Evolutionary conservation across 768 basidiomycete species (phyloP).

Genomic region (Russula virescens): DNA sequence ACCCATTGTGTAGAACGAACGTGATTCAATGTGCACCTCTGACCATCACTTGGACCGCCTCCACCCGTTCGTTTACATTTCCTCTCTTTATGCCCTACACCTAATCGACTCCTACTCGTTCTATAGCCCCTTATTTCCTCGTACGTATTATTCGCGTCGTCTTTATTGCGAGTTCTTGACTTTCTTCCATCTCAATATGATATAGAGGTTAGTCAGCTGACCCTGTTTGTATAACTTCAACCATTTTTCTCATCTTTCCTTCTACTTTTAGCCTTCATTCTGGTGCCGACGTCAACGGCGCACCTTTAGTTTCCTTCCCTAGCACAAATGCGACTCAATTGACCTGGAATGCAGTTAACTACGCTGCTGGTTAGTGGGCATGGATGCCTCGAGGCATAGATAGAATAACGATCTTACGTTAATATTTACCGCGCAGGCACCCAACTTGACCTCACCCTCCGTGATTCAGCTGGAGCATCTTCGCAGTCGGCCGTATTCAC

Average conservation of each 20-base stretch:
- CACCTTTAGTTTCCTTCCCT: slow-evolving; percentile 44
- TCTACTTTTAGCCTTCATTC: slow-evolving; percentile 44
- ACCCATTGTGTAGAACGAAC: slow-evolving; percentile 34
- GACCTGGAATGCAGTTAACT: slow-evolving; percentile 50
- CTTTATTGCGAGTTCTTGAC: not conserved
- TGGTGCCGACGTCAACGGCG: slow-evolving; percentile 40
- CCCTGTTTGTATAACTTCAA: no score
- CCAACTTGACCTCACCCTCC: slow-evolving; percentile 50
- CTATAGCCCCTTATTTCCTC: slow-evolving; percentile 55
- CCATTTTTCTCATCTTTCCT: not conserved
- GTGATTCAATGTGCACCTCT: slow-evolving; percentile 55
- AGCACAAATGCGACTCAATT: slow-evolving; percentile 33
- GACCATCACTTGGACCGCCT: slow-evolving; percentile 50
- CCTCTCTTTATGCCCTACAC: not conserved
- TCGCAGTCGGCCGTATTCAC: slow-evolving; percentile 50
- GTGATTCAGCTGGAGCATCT: slow-evolving; percentile 50
- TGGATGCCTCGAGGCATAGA: not conserved
- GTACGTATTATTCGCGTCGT: slow-evolving; percentile 37
- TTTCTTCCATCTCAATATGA: not conserved
- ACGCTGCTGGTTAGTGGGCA: slow-evolving; percentile 37
- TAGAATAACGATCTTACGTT: not conserved
- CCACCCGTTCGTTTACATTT: slow-evolving; percentile 33
- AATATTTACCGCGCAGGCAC: slow-evolving; percentile 35
- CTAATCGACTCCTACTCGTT: slow-evolving; percentile 14
- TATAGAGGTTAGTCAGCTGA: slow-evolving; percentile 36